Evolutionary conservation across 371 early-diverging fungal species (phyloP).

Genomic region (Mucor ambiguus): DNA sequence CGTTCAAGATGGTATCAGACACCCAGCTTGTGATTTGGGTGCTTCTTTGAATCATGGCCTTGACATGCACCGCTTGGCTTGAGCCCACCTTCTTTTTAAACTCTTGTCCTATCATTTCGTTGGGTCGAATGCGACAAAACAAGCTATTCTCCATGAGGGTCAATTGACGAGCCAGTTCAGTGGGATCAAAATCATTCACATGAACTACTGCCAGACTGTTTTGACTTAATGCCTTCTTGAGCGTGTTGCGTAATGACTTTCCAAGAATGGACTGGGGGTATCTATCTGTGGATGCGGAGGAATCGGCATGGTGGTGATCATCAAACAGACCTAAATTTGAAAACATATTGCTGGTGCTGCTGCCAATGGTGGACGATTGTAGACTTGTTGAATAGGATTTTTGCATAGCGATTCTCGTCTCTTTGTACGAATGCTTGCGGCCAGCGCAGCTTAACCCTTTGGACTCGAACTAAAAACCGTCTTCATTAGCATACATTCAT

Average conservation of each 20-base stretch:
- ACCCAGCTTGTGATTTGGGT: constrained; percentile 72
- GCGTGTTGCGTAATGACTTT: constrained; percentile 35
- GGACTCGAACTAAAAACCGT: constrained; percentile 15
- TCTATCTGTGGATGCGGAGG: constrained; percentile 10
- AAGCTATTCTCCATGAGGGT: constrained; percentile 65
- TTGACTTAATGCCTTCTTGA: constrained; percentile 36
- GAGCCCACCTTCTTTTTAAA: constrained; percentile 58
- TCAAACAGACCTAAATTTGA: constrained; percentile 40
- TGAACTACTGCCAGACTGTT: constrained; percentile 30
- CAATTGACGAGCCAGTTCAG: constrained; percentile 79
- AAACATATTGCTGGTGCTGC: constrained; percentile 26
- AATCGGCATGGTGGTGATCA: constrained; percentile 22
- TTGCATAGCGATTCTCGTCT: constrained; percentile 1
- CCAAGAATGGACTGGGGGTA: constrained; percentile 34
- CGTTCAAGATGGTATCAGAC: constrained; percentile 65
- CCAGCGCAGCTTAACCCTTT: constrained; percentile 12
- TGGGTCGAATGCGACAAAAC: constrained; percentile 64
- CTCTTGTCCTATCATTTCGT: constrained; percentile 67
- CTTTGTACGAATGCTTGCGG: constrained; percentile 16
- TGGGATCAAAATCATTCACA: constrained; percentile 71
- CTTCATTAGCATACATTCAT: neutral
- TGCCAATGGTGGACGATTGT: constrained; percentile 26
- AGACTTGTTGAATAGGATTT: constrained; percentile 19
- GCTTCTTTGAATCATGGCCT: constrained; percentile 53
- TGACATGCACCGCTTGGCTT: constrained; percentile 48